Conservation (phyloP, 768 basidiomycete species). For the Collybia nuda region DNA sequence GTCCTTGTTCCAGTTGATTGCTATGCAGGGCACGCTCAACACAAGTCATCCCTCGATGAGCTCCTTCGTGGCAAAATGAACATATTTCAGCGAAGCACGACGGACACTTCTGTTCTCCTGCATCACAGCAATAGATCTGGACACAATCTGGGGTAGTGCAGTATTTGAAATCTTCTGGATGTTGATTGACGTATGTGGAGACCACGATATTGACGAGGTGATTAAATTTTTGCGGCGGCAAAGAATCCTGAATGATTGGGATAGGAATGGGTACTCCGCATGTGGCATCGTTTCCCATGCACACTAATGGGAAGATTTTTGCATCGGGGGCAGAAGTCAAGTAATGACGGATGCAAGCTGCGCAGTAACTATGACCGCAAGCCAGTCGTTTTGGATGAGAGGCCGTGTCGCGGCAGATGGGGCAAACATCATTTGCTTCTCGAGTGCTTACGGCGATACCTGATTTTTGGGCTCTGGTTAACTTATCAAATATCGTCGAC, state of each 20-base stretch:
- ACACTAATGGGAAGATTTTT: conserved; percentile 46
- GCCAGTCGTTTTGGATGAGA: conserved; percentile 34
- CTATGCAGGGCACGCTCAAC: conserved; percentile 30
- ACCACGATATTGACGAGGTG: conserved; percentile 57
- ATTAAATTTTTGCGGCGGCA: conserved; percentile 50
- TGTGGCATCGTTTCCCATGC: conserved; percentile 57
- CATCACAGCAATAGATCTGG: conserved; percentile 54
- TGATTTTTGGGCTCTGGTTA: conserved; percentile 16
- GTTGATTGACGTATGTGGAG: conserved; percentile 49
- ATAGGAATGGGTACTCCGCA: conserved; percentile 59
- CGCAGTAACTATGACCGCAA: conserved; percentile 50
- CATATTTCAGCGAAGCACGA: conserved; percentile 53
- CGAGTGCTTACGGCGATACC: background rate
- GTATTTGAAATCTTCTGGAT: conserved; percentile 60
- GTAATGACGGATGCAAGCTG: conserved; percentile 43
- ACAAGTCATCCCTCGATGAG: conserved; percentile 54
- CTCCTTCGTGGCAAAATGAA: conserved; percentile 45
- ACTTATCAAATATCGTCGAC: conserved; percentile 38
- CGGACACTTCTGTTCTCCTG: conserved; percentile 38
- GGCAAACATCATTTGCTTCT: conserved; percentile 31
- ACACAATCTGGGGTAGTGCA: conserved; percentile 75
- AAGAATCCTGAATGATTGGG: conserved; percentile 46
- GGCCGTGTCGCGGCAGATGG: conserved; percentile 48
- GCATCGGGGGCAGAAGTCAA: conserved; percentile 36
- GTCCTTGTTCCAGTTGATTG: conserved; percentile 40